Base-by-base conservation (phyloP, 805 yeast genomes). In the Ogataea ganodermae region DNA sequence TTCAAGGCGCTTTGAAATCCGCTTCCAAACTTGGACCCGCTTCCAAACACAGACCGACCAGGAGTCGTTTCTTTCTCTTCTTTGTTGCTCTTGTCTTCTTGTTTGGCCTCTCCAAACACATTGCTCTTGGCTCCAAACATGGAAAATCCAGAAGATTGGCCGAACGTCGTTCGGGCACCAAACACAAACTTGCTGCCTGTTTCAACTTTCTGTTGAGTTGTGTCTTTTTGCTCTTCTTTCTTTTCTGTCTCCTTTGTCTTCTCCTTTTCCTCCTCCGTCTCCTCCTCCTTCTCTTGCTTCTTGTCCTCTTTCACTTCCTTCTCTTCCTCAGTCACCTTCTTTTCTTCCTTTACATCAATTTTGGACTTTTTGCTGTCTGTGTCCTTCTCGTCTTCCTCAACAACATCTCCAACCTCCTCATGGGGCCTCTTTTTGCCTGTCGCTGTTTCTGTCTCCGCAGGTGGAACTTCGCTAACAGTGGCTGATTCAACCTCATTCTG, bases 81-180 rank as follows among this genome's bases (percentile, higher is more conserved):
- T 21, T 2, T 45, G 27, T 30, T 31, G 2, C 38, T 37, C 30
- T 47, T 36, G 17, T 39, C 44, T 3, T 49, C 55, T 18, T 53
- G 44, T 35, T 48, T 39, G 23, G 46, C 43, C 4, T 42, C 22
- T 51, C 64, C 75, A 58, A 74, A 73, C 0, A 69, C 71, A 44
- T 63, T 68, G 36, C 60, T 65, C 45, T 46, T 55, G 18, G 58
- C 54, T 7, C 61, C 57, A 37, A 68, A 48, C 55, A 67, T 52
- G 1, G 71, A 63, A 42, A 73, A 72, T 2, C 73, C 72, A 24
- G 62, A 62, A 38, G 69, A 61, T 1, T 71, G 69, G 9, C 83
- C 82, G 59, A 80, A 80, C 20, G 72, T 58, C 0, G 83, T 72
- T 2, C 75, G 60, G 1, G 80, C 67, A 8, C 86, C 86, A 68